Evolutionary conservation across 2,329 filamentous ascomycete genomes (phyloP).

Genomic region (Sclerotinia subarctica): DNA sequence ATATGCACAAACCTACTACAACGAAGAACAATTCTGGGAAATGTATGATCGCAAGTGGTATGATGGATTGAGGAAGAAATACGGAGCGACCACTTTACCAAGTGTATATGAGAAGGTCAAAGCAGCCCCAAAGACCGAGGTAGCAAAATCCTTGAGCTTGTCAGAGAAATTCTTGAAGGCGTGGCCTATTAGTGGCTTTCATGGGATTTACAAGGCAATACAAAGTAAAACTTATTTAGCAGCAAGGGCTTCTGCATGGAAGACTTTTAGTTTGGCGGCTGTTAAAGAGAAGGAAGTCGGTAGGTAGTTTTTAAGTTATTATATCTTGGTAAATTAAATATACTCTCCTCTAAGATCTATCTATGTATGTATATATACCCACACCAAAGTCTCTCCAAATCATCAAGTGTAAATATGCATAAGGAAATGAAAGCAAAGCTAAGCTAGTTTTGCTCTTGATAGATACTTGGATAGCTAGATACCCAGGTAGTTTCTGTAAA

Average conservation of each 20-base stretch:
- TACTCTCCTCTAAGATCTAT: background rate
- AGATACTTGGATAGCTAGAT: no score
- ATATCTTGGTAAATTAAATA: background rate
- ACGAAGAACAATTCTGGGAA: constrained; percentile 66
- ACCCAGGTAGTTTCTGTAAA: no score
- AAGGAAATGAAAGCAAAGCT: no score
- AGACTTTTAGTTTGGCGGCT: constrained; percentile 9
- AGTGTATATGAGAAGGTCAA: constrained; percentile 69
- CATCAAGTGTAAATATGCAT: background rate
- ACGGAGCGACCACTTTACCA: constrained; percentile 59
- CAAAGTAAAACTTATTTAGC: constrained; percentile 44
- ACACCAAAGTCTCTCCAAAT: background rate
- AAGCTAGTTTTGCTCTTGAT: no score
- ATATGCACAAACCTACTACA: constrained; percentile 82
- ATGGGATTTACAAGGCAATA: constrained; percentile 59
- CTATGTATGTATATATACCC: no score
- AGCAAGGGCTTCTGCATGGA: constrained; percentile 34
- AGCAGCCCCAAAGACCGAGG: constrained; percentile 47
- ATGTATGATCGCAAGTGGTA: constrained; percentile 61
- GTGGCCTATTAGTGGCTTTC: constrained; percentile 57
- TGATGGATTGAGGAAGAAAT: constrained; percentile 59
- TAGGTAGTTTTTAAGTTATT: background rate
- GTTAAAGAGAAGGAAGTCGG: background rate
- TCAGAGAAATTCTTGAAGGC: constrained; percentile 45
- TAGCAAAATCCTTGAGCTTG: constrained; percentile 45